Evolutionary conservation across 148 eudicot genomes (phyloP).

Genomic region (Mesembryanthemum crystallinum): DNA sequence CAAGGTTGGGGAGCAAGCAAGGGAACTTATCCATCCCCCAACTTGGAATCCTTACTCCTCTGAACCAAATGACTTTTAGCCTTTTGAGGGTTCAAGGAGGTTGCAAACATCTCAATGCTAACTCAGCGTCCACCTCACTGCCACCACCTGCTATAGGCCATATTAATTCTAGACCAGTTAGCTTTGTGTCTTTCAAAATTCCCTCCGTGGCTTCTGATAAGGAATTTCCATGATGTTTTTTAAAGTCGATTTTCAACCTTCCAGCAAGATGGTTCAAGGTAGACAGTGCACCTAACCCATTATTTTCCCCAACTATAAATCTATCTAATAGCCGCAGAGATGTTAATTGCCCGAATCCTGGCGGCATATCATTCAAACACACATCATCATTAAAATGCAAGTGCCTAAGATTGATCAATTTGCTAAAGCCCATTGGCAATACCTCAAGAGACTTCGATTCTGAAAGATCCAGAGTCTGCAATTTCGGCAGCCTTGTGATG

Average conservation of each 20-base stretch:
- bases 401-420: slow-evolving; percentile 5
- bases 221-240: neutral
- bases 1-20: slow-evolving; percentile 4
- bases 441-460: neutral
- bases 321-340: slow-evolving; percentile 2
- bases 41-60: slow-evolving; percentile 1
- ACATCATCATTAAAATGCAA: neutral
- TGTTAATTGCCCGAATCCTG: neutral
- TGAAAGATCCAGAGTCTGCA: slow-evolving; percentile 12
- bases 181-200: neutral
- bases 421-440: neutral
- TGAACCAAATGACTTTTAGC: neutral
- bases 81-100: slow-evolving; percentile 5
- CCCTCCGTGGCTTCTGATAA: neutral
- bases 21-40: slow-evolving; percentile 4
- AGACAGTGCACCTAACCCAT: neutral
- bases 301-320: neutral
- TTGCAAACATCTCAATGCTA: neutral
- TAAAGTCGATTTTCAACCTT: neutral
- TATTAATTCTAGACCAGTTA: neutral
- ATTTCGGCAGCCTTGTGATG: neutral
- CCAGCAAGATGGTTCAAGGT: neutral
- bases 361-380: neutral
- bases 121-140: neutral
- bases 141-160: neutral